Evolutionary conservation across 1,139 yeast species (phyloP).

Genomic region (Taphrina confusa): DNA sequence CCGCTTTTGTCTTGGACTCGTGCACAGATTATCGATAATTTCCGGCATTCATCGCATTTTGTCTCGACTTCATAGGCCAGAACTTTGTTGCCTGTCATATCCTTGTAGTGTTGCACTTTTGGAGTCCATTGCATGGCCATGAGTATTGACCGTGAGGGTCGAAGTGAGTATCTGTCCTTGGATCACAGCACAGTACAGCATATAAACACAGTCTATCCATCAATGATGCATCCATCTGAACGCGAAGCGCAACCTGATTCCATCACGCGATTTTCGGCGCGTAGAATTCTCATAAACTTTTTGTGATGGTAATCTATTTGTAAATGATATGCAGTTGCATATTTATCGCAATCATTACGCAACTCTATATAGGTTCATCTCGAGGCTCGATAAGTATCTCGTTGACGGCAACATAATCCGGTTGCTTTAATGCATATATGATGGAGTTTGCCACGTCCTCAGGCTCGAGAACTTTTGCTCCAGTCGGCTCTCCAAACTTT

Average conservation of each 20-base stretch:
- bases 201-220: no score
- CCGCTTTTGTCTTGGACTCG: no score
- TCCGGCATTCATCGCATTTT: no score
- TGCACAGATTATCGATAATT: no score
- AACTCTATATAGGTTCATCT: conserved; percentile 11
- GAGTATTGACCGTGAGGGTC: neutral
- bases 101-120: no score
- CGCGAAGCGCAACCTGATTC: neutral
- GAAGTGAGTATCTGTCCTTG: neutral
- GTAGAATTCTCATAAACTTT: neutral
- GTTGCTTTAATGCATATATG: conserved; percentile 22
- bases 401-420: conserved; percentile 23
- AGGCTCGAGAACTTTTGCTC: conserved; percentile 23
- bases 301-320: neutral
- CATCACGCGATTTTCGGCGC: neutral
- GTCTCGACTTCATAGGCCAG: no score
- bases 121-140: neutral
- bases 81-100: no score
- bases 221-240: neutral
- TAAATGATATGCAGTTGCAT: neutral
- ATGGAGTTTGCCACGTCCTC: conserved; percentile 19
- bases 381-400: conserved; percentile 14
- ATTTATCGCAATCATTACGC: neutral
- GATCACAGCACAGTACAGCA: no score
- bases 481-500: conserved; percentile 20